Conservation (phyloP, 116 monocot genomes). For the Posidonia oceanica region DNA sequence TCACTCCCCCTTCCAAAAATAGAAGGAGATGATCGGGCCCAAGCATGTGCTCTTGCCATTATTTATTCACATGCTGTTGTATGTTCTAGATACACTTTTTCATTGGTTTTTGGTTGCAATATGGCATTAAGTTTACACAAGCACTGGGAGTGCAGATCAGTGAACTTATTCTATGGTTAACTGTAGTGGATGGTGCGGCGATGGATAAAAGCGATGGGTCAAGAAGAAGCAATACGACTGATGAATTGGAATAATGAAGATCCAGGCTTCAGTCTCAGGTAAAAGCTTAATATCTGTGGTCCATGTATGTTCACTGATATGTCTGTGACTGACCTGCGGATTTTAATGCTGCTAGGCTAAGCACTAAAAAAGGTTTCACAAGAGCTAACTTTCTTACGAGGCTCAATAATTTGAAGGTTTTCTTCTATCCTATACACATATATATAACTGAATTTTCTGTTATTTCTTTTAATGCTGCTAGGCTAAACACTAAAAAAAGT, state of each 20-base stretch:
- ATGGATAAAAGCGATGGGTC: slow-evolving; percentile 70
- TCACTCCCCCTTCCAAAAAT: slow-evolving; percentile 74
- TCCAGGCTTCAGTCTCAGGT: slow-evolving; percentile 81
- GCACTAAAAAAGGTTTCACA: slow-evolving; percentile 54
- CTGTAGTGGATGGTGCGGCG: slow-evolving; percentile 97
- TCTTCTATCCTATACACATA: background rate
- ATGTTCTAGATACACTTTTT: slow-evolving; percentile 18
- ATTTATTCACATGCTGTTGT: slow-evolving; percentile 97
- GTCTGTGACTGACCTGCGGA: background rate
- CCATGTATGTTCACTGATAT: background rate
- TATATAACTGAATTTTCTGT: background rate
- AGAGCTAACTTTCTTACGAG: slow-evolving; percentile 38
- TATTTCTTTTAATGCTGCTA: slow-evolving; percentile 14
- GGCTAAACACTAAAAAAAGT: slow-evolving; percentile 70
- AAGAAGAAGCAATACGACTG: slow-evolving; percentile 57
- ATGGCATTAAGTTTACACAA: background rate
- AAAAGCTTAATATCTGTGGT: background rate
- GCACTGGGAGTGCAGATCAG: background rate
- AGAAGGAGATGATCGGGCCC: slow-evolving; percentile 91
- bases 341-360: slow-evolving; percentile 44
- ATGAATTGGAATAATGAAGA: slow-evolving; percentile 91
- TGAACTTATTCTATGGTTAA: background rate
- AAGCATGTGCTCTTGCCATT: slow-evolving; percentile 89
- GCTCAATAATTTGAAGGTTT: slow-evolving; percentile 57
- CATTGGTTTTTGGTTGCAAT: background rate